Percentiles rank a stretch among this genome's conserved stretches.
Evolutionary conservation across 2,329 filamentous ascomycete genomes (phyloP).

Genomic region (Diplodia seriata): DNA sequence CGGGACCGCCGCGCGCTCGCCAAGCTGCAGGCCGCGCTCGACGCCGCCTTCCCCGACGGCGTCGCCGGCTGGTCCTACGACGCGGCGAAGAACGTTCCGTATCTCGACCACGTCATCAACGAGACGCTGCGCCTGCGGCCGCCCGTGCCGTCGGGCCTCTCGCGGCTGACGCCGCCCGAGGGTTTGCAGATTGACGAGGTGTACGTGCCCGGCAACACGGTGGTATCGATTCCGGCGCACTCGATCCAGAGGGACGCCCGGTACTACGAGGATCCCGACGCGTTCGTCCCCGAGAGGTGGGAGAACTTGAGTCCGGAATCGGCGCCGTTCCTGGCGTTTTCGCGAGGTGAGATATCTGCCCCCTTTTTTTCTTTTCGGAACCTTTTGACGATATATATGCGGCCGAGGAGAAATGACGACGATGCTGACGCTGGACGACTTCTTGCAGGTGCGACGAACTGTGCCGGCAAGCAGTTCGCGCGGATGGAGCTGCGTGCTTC

Average conservation of each 20-base stretch:
- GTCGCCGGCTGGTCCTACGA: too few species aligned
- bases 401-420: too few species aligned
- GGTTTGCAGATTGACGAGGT: slow-evolving; percentile 47
- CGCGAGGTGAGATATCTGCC: slow-evolving; percentile 8
- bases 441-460: neutral
- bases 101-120: slow-evolving; percentile 53
- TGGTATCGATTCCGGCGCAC: slow-evolving; percentile 37
- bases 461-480: slow-evolving; percentile 38
- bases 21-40: too few species aligned
- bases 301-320: neutral
- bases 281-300: slow-evolving; percentile 23
- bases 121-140: slow-evolving; percentile 53
- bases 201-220: slow-evolving; percentile 44
- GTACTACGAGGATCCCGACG: slow-evolving; percentile 9
- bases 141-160: slow-evolving; percentile 47
- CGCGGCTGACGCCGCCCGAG: slow-evolving; percentile 48
- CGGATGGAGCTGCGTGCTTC: slow-evolving; percentile 36
- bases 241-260: slow-evolving; percentile 34
- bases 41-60: too few species aligned
- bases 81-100: too few species aligned
- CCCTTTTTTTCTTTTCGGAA: neutral
- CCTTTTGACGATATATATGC: neutral
- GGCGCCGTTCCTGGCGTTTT: slow-evolving; percentile 23
- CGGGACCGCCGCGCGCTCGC: too few species aligned
- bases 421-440: neutral